Base-by-base conservation (phyloP, 2,329 filamentous ascomycete genomes). In the Talaromyces sp. region DNA sequence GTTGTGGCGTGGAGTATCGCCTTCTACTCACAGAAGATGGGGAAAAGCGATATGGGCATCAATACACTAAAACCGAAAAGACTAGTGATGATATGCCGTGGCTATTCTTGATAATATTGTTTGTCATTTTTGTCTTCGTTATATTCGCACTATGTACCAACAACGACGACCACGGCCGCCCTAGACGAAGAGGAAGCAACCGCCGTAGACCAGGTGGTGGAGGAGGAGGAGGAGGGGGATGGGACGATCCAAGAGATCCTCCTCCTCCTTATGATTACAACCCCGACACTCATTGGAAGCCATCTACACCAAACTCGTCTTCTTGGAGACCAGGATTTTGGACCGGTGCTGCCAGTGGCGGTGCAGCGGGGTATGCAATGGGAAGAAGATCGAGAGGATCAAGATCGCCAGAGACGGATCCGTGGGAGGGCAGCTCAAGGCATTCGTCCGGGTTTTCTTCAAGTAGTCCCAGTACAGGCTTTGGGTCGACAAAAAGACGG, bases 1-100 rank as follows among this genome's bases (percentile, higher is more conserved):
- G 90, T 74, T 98, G 93, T 76, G 95, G 90, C 15, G 93, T 96
- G 27, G 91, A 96, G 77, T 98, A 98, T 75, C 83, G 88, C 15
- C 77, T 98, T 7, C 75, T 89, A 0, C 79, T 98, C 58, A 98
- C 93, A 0, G 86, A 88, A 11, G 80, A 83, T 64, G 95, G 95
- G 3, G 87, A 93, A 76, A 76, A 83, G 67, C 85, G 82, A 67
- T 93, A 89, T 72, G 90, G 89, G 1, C 72, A 71, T 68, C 8
- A 66, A 70, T 51, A 36, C 72, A 17, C 59, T 76, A 27, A 51
- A 4, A 5, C 8, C 27, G 9, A 55, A 3, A 28, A 27, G 5
- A 13, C 27, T 13, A 3, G 27, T 3, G 22, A 51, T n/a, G 32
- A 22, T n/a, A 17, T 0, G 44, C 13, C 9, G 19, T 53, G 8